Evolutionary conservation across 208 protist species (phyloP).

Genomic region (Trypanosomatidae sp.): DNA sequence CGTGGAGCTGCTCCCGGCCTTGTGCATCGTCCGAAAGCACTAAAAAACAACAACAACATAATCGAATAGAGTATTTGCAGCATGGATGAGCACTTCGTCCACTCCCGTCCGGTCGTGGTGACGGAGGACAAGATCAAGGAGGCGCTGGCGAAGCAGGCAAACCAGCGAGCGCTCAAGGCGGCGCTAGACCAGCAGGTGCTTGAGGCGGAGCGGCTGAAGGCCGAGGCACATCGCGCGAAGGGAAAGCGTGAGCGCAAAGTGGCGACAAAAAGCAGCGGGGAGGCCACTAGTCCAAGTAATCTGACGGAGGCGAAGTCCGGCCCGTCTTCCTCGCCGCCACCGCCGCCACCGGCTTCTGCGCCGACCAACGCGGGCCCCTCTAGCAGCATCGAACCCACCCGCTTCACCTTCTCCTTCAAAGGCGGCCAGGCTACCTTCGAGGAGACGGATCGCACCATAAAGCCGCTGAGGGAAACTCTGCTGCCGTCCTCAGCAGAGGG

Average conservation of each 20-base stretch:
- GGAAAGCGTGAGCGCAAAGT: no score
- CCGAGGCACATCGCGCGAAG: slow-evolving; percentile 19
- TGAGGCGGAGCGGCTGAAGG: slow-evolving; percentile 34
- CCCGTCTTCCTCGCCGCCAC: not conserved
- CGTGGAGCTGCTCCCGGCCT: no score
- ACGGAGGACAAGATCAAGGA: slow-evolving; percentile 68
- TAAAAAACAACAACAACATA: no score
- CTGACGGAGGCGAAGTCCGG: not conserved
- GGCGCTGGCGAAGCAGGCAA: slow-evolving; percentile 54
- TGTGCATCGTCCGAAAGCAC: not conserved
- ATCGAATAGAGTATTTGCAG: not conserved
- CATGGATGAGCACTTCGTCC: slow-evolving; percentile 25
- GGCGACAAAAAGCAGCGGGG: not conserved
- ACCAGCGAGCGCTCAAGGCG: slow-evolving; percentile 57
- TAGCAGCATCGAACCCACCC: slow-evolving; percentile 12
- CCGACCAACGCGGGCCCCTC: not conserved
- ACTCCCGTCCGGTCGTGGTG: slow-evolving; percentile 48
- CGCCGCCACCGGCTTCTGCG: not conserved
- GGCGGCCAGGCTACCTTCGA: slow-evolving; percentile 40
- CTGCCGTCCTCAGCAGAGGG: slow-evolving; percentile 19
- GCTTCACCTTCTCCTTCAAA: slow-evolving; percentile 53
- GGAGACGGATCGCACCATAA: not conserved
- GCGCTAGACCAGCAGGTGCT: slow-evolving; percentile 74
- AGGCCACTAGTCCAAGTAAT: not conserved
- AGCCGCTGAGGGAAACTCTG: slow-evolving; percentile 3